Base-by-base conservation (phyloP, 164 flowering plant species). In the Berberis thunbergii region DNA sequence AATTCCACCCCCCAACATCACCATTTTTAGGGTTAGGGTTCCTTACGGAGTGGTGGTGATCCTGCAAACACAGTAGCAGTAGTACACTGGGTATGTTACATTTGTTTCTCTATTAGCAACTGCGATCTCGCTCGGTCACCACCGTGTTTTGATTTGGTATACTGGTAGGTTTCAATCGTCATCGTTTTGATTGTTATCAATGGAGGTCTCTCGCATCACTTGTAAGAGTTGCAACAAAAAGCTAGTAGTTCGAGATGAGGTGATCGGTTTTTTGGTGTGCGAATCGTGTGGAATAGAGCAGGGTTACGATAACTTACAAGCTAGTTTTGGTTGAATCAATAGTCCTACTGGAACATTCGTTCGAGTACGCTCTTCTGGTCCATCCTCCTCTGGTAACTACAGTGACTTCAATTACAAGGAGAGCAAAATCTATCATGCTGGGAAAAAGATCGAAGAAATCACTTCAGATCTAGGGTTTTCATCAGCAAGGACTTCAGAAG, bases 311-410 rank as follows among this genome's bases (percentile, higher is more conserved):
- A 72, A 73, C 69, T 82, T 52, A 54, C 75, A 79, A 3, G 75
- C 80, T 43, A 85, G 78, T 4, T 42, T 70, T 48, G 81, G 80
- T 45, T 86, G 83, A 55, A 7, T 78, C 39, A 57, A 53, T 45
- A 94, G 82, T 1, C 83, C 81, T 1, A 26, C 64, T 2, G 96
- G 97, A 48, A 82, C 83, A n/a, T 69, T 68, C 45, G 75, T 90
- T 59, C 80, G 73, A 4, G 43, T 78, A 40, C 91, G 82, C n/a
- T 42, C 72, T 1, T 49, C 65, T 8, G 7, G 26, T 26, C 26
- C 26, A 26, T 26, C 26, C 26, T 26, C 26, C 26, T 26, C 26
- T 26, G 26, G 4, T 46, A 41, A 5, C 59, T 81, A 83, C 41
- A 69, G 64, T 10, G 62, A 67, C 1, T 75, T 63, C 59, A 65